Base-by-base conservation (phyloP, 169 alveolate species). In the Eimeria praecox region DNA sequence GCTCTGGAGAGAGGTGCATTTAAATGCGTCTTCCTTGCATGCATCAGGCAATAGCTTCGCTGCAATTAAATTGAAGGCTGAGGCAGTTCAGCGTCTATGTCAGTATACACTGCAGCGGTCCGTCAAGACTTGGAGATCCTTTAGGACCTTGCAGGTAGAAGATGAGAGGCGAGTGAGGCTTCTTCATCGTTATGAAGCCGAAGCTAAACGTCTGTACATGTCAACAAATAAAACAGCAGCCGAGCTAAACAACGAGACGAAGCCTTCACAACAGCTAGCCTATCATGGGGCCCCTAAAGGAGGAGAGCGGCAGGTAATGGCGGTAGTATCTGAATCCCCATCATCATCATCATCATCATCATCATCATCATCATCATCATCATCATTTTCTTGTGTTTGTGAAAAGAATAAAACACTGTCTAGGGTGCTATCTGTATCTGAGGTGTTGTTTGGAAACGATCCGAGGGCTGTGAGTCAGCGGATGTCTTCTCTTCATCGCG, bases 41-140 rank as follows among this genome's bases (percentile, higher is more conserved):
- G 69, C 42, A 33, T 8, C 71, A n/a, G 78, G 77, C 22, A 78
- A 52, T 56, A 10, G 40, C 18, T 14, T 78, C 18, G 42, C 59
- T 56, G 77, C 52, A 40, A 20, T 35, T 1, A 56, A 12, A 22
- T 35, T 56, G 27, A 38, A 85, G 2, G 77, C 92, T 5, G 54
- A 33, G 22, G 77, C 77, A 9, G 18, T 52, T 30, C 8, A 52
- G 56, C 52, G 56, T 20, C 77, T 40, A 40, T 54, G 92, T 54
- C 73, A 30, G 59, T 5, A 40, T 56, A 54, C 92, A n/a, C 40
- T 85, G 92, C 92, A 85, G 77, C 73, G 92, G 33, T 46, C 92
- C 30, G 77, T 54, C 3, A 52, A 10, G 52, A 35, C 92, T 14
- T 8, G 77, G 40, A 33, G 92, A 42, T 49, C 73, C n/a, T 33